These are phyloP conservation scores for Hypoxylon sp. DNA, from an alignment of 2,329 filamentous ascomycete species.

Conservation along the genomic window DNA sequence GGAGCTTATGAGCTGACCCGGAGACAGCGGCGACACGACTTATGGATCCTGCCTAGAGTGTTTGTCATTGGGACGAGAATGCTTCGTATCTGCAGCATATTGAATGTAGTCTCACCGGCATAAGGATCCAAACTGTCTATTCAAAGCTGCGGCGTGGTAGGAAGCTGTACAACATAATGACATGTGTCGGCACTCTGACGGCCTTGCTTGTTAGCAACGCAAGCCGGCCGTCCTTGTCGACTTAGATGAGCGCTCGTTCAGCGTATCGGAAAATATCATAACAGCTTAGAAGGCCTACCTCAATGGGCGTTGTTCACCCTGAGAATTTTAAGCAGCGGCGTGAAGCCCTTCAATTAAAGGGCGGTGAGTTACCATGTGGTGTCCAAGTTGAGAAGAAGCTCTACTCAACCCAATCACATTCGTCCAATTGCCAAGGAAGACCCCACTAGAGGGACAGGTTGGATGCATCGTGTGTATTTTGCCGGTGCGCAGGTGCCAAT, in stretches of 20 bases:
- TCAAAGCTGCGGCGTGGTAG: slow-evolving; percentile 29
- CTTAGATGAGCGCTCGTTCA: slow-evolving; percentile 9
- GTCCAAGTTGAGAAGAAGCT: slow-evolving; percentile 20
- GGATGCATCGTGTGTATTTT: slow-evolving; percentile 29
- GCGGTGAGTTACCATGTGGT: slow-evolving; percentile 35
- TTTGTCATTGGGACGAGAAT: slow-evolving; percentile 12
- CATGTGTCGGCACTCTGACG: slow-evolving; percentile 36
- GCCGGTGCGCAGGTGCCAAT: slow-evolving; percentile 25
- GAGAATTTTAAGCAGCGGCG: slow-evolving; percentile 34
- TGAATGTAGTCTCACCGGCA: slow-evolving; percentile 24
- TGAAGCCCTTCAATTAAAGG: slow-evolving; percentile 33
- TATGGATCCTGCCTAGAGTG: slow-evolving; percentile 21
- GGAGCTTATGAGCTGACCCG: slow-evolving; percentile 20
- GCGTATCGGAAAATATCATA: slow-evolving; percentile 26
- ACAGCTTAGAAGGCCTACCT: slow-evolving; percentile 18
- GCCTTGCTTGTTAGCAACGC: slow-evolving; percentile 14
- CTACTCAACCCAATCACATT: slow-evolving; percentile 28
- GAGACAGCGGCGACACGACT: slow-evolving; percentile 15
- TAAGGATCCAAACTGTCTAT: slow-evolving; percentile 21
- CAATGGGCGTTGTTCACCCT: slow-evolving; percentile 41
- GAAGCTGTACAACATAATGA: slow-evolving; percentile 32
- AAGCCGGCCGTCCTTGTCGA: background rate
- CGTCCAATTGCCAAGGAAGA: slow-evolving; percentile 34
- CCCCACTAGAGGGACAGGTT: slow-evolving; percentile 30
- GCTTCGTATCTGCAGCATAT: slow-evolving; percentile 11